phyloP scores from a whole-genome alignment of 306 rosid species.

The Senna tora region DNA sequence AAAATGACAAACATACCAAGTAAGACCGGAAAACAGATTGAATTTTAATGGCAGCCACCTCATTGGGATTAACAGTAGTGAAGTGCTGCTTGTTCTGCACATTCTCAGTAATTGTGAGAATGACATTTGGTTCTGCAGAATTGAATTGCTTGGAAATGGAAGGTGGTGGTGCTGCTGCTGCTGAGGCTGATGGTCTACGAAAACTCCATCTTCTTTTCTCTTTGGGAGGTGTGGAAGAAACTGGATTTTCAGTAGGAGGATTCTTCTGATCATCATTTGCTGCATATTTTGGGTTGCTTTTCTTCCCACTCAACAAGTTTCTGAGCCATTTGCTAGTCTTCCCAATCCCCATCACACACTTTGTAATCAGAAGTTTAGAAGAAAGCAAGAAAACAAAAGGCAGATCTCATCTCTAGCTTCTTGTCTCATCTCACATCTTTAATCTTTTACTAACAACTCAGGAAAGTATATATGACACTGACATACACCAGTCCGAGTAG shows the following conservation, averaged over 20 bases:
- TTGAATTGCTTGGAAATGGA: conserved; percentile 34
- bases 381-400: conserved; percentile 46
- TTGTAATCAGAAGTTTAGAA: conserved; percentile 31
- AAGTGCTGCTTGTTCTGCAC: too few species aligned
- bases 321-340: conserved; percentile 84
- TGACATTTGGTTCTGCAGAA: conserved; percentile 40
- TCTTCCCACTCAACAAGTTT: conserved; percentile 73
- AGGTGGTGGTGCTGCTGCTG: conserved; percentile 45
- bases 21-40: conserved; percentile 84
- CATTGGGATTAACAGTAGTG: too few species aligned
- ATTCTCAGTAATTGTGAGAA: conserved; percentile 8
- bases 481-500: too few species aligned
- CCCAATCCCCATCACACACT: conserved; percentile 63
- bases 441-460: conserved; percentile 10
- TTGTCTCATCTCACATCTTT: not conserved
- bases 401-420: conserved; percentile 55
- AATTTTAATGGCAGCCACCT: conserved; percentile 71
- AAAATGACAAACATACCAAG: conserved; percentile 51
- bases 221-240: conserved; percentile 60
- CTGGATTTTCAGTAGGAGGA: conserved; percentile 54
- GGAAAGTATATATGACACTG: too few species aligned
- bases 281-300: conserved; percentile 36
- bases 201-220: conserved; percentile 94
- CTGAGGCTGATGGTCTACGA: conserved; percentile 66
- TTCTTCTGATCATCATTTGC: conserved; percentile 41